Evolutionary conservation across 116 monocot species (phyloP), one percentile per base, ranked within the genome.

Genomic region (Phalaenopsis hybrid): DNA sequence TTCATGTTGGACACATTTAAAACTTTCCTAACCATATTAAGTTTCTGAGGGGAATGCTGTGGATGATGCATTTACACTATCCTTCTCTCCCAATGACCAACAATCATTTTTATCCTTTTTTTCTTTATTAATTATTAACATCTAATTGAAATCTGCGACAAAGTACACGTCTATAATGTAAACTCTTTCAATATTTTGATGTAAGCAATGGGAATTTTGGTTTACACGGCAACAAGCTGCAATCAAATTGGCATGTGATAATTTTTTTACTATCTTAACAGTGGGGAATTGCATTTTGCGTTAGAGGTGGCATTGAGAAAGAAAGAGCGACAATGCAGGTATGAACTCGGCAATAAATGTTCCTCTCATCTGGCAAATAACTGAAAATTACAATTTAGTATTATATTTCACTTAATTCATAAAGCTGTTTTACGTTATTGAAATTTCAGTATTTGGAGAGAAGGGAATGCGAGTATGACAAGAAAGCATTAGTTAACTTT

Each of bases 401-500:
- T 44, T 23, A 21, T 45, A 25, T 4, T 28, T 25, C 45, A 45
- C 25, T 25, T 46, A 78, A 31, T 23, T 25, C 18, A 20, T 57
- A 81, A 31, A 11, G 5, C 3, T 8, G 7, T 5, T 37, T 20
- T 59, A n/a, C 16, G 1, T 58, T 21, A 41, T 20, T 49, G 41
- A 74, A 45, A 79, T 79, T 61, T 41, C 79, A 88, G 88, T 88
- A 82, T 80, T 77, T 88, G 80, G 88, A 88, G 82, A 85, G 59
- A 85, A 85, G 88, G 57, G 88, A 88, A 80, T 88, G 88, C 45
- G 88, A 88, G 61, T 88, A 88, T 80, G 88, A 88, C 70, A 82
- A 51, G 70, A 88, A 88, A 74, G 82, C 83, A 37, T 82, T 55
- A 6, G 82, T 88, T 7, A 55, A 68, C 45, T 82, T 88, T 34